phyloP scores from a whole-genome alignment of 2,329 filamentous ascomycete species.

The Rhinocladiella similis region DNA sequence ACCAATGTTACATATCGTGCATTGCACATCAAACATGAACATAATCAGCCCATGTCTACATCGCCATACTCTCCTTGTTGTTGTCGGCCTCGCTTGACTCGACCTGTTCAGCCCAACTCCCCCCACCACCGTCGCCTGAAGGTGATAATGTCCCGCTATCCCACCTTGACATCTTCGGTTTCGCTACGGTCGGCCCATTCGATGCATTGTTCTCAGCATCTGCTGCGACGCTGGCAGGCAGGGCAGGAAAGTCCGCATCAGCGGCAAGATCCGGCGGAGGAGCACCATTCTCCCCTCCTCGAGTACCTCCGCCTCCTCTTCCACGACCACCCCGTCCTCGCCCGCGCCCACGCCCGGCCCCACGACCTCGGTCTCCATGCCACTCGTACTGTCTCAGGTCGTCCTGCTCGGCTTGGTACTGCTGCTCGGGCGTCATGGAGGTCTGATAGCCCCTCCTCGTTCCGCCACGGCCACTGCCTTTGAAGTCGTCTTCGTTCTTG shows the following conservation, averaged over 20 bases:
- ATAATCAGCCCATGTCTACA: too few species aligned
- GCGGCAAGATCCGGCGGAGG: conserved; percentile 19
- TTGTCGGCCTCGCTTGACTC: conserved; percentile 24
- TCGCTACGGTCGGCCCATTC: background rate
- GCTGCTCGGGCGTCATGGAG: conserved; percentile 4
- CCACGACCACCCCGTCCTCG: conserved; percentile 16
- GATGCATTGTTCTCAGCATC: too few species aligned
- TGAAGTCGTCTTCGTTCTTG: conserved; percentile 58
- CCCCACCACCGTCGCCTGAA: conserved; percentile 16
- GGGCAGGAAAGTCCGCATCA: conserved; percentile 28
- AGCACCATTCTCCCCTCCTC: conserved; percentile 1
- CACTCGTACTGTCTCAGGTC: conserved; percentile 29
- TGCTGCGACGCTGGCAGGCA: conserved; percentile 10
- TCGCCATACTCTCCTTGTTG: background rate
- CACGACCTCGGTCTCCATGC: conserved; percentile 23
- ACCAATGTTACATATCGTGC: too few species aligned
- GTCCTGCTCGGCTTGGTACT: conserved; percentile 16
- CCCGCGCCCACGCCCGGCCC: conserved; percentile 20
- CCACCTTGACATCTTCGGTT: conserved; percentile 6
- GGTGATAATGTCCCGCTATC: conserved; percentile 3
- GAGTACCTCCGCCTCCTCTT: conserved; percentile 12
- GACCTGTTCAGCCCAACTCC: conserved; percentile 32
- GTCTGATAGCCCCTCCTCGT: conserved; percentile 14
- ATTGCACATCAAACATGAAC: too few species aligned
- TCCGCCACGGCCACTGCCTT: conserved; percentile 28